Conservation (phyloP, 2,329 filamentous ascomycete species). For the Aspergillus jensenii region DNA sequence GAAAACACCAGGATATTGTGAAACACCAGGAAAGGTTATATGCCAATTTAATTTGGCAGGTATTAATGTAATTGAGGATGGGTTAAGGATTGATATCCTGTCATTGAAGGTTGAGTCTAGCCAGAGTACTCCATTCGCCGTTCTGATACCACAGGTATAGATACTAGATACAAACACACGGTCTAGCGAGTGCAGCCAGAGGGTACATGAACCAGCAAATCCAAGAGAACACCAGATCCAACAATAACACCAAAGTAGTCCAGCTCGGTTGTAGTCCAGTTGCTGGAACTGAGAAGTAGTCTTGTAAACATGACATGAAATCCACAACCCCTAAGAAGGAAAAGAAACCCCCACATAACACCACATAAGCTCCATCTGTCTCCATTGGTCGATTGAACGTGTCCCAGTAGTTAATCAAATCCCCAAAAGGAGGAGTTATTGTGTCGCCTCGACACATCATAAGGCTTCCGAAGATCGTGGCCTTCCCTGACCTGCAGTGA, state of each 20-base stretch:
- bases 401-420: conserved; percentile 9
- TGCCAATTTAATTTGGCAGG: neutral
- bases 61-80: neutral
- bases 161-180: neutral
- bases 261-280: neutral
- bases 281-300: neutral
- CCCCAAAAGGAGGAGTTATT: neutral
- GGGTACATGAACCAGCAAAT: conserved; percentile 1
- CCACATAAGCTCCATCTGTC: neutral
- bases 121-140: conserved; percentile 10
- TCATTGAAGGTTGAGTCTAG: conserved; percentile 1
- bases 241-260: neutral
- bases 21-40: no score
- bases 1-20: no score
- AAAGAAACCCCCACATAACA: neutral
- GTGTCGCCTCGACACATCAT: conserved; percentile 8
- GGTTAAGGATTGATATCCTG: neutral
- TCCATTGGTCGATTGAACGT: conserved; percentile 3
- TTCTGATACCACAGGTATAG: conserved; percentile 2
- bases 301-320: neutral
- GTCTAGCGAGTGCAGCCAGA: conserved; percentile 7
- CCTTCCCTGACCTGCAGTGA: conserved; percentile 12
- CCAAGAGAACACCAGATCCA: conserved; percentile 1
- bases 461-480: neutral
- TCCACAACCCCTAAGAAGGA: neutral